These are phyloP conservation scores for Angomonas deanei DNA, from an alignment of 208 protist genomes.

Conservation along the genomic window DNA sequence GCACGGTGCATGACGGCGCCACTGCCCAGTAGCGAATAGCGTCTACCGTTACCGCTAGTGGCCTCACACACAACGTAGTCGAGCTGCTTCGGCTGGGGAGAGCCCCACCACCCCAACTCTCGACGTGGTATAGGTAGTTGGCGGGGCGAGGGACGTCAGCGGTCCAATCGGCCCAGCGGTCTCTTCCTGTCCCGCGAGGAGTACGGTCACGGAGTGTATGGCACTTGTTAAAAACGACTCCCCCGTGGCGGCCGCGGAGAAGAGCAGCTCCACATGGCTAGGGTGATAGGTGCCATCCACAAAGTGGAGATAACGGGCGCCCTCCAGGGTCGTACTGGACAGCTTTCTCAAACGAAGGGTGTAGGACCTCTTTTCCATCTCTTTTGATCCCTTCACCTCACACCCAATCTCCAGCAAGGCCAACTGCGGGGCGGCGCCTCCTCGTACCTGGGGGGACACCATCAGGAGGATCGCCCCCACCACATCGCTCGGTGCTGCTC, in stretches of 20 bases:
- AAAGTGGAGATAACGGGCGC: too few species aligned
- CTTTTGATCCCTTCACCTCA: background rate
- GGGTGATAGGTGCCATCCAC: too few species aligned
- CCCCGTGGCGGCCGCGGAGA: too few species aligned
- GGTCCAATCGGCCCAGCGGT: too few species aligned
- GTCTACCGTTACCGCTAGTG: background rate
- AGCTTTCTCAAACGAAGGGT: background rate
- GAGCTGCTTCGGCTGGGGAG: background rate
- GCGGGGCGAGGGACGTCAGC: too few species aligned
- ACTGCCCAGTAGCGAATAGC: background rate
- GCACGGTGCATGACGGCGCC: too few species aligned
- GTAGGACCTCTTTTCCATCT: background rate
- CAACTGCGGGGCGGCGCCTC: background rate
- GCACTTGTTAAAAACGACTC: too few species aligned
- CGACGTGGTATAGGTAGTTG: background rate
- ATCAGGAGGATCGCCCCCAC: background rate
- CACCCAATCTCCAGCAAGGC: background rate
- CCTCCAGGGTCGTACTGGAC: background rate
- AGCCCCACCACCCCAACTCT: background rate
- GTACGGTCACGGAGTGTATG: too few species aligned
- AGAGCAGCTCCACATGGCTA: too few species aligned
- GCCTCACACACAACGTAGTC: background rate
- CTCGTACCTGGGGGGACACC: background rate
- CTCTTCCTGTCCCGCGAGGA: too few species aligned
- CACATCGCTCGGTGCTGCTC: background rate